Percentiles rank a stretch among this genome's conserved stretches.
phyloP scores from a whole-genome alignment of 1,284 basidiomycete genomes.

The Melampsora abietis-canadensis region DNA sequence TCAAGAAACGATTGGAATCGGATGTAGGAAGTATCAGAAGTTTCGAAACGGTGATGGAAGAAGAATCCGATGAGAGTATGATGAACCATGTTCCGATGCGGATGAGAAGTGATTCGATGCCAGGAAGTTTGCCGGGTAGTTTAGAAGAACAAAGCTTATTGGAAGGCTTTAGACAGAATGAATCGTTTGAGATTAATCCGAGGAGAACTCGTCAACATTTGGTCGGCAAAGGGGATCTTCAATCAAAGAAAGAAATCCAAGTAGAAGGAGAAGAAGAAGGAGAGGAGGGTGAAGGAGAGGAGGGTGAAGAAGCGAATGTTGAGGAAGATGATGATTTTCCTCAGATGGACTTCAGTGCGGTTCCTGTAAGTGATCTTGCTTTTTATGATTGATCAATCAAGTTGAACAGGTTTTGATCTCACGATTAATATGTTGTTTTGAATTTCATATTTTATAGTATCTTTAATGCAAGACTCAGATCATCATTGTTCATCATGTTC shows the following conservation, averaged over 20 bases:
- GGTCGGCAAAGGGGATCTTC: constrained; percentile 43
- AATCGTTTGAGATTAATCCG: not conserved
- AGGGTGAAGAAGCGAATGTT: constrained; percentile 18
- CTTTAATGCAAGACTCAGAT: too few relatives aligned
- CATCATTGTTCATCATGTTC: too few relatives aligned
- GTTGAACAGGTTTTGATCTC: too few relatives aligned
- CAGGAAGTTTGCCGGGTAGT: constrained; percentile 48
- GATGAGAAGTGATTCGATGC: constrained; percentile 41
- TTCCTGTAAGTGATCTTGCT: constrained; percentile 10
- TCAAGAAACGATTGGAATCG: not conserved
- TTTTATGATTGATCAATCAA: too few relatives aligned
- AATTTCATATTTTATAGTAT: too few relatives aligned
- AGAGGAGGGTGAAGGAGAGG: constrained; percentile 43
- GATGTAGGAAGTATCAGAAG: constrained; percentile 19
- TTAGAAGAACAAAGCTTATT: constrained; percentile 48
- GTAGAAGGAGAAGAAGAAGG: constrained; percentile 9
- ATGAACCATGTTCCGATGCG: constrained; percentile 8
- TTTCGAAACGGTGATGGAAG: constrained; percentile 27
- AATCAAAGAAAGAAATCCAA: constrained; percentile 46
- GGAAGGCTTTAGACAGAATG: constrained; percentile 16
- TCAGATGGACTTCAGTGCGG: constrained; percentile 40
- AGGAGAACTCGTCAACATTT: not conserved
- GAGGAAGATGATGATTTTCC: constrained; percentile 48
- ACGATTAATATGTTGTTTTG: too few relatives aligned
- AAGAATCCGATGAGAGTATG: constrained; percentile 34